These are phyloP conservation scores for Sisymbrium altissimum DNA, from an alignment of 345 rosid genomes.

Conservation along the genomic window DNA sequence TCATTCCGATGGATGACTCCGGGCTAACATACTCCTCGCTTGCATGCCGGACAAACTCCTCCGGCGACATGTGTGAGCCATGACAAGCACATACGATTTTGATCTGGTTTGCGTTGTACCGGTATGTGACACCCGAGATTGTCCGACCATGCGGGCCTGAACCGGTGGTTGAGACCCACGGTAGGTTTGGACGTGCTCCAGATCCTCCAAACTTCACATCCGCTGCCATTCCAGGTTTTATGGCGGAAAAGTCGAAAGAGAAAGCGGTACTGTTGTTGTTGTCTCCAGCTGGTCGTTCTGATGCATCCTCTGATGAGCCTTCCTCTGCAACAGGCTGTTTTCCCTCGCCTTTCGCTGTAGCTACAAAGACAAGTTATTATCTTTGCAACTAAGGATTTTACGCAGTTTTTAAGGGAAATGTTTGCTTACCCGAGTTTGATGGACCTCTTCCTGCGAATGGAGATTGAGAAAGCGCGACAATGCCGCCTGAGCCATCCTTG, in stretches of 20 bases:
- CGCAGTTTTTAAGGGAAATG: neutral
- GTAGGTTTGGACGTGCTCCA: slow-evolving; percentile 79
- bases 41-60: slow-evolving; percentile 91
- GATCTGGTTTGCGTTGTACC: slow-evolving; percentile 65
- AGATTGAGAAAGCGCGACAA: slow-evolving; percentile 54
- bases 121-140: slow-evolving; percentile 87
- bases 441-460: slow-evolving; percentile 52
- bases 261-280: slow-evolving; percentile 27
- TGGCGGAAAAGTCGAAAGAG: slow-evolving; percentile 63
- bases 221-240: slow-evolving; percentile 85
- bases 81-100: slow-evolving; percentile 96
- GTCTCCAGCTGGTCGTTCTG: slow-evolving; percentile 51
- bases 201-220: slow-evolving; percentile 88
- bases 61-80: slow-evolving; percentile 85
- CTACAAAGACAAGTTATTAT: neutral
- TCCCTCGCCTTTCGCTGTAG: slow-evolving; percentile 56
- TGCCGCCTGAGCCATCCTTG: slow-evolving; percentile 74
- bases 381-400: neutral
- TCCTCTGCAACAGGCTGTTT: slow-evolving; percentile 68
- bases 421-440: slow-evolving; percentile 48
- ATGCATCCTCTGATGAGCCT: slow-evolving; percentile 60
- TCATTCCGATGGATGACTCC: slow-evolving; percentile 47
- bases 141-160: slow-evolving; percentile 84
- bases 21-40: slow-evolving; percentile 57
- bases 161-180: slow-evolving; percentile 93